phyloP scores from a whole-genome alignment of 31 red algal species.

The Pterothamnion heteromorphum region DNA sequence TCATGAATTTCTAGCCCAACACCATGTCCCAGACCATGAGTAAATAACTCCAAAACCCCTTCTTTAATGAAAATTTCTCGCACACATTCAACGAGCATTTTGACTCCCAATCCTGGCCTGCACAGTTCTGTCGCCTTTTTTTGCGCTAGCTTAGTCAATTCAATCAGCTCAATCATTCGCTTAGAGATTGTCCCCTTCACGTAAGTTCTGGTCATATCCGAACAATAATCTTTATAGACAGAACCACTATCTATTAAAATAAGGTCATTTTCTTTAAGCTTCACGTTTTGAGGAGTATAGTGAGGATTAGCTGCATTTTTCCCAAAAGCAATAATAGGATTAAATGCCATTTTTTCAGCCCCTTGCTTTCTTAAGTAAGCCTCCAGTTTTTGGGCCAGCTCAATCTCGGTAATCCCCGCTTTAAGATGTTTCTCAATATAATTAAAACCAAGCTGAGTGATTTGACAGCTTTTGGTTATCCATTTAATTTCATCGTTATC shows the following conservation, averaged over 20 bases:
- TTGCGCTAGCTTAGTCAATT: neutral
- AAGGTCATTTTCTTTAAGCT: neutral
- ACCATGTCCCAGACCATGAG: slow-evolving; percentile 21
- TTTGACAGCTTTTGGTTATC: no score
- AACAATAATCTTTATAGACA: neutral
- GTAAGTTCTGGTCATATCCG: slow-evolving; percentile 10
- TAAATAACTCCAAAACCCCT: neutral
- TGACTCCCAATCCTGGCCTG: neutral
- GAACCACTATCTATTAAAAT: neutral
- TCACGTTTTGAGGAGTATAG: neutral
- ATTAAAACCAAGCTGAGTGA: no score
- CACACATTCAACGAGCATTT: neutral
- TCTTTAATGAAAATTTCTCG: neutral
- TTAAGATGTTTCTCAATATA: no score
- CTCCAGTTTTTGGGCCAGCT: slow-evolving; percentile 1
- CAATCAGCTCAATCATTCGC: neutral
- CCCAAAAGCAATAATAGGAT: slow-evolving; percentile 12
- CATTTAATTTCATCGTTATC: no score
- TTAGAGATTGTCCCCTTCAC: neutral
- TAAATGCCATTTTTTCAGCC: neutral
- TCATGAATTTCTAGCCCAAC: slow-evolving; percentile 29
- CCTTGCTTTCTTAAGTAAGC: neutral
- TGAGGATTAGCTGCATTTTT: neutral
- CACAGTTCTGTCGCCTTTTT: neutral
- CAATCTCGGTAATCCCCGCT: neutral